These are phyloP conservation scores for Biscogniauxia mediterranea DNA, from an alignment of 2,329 filamentous ascomycete genomes.

Conservation along the genomic window DNA sequence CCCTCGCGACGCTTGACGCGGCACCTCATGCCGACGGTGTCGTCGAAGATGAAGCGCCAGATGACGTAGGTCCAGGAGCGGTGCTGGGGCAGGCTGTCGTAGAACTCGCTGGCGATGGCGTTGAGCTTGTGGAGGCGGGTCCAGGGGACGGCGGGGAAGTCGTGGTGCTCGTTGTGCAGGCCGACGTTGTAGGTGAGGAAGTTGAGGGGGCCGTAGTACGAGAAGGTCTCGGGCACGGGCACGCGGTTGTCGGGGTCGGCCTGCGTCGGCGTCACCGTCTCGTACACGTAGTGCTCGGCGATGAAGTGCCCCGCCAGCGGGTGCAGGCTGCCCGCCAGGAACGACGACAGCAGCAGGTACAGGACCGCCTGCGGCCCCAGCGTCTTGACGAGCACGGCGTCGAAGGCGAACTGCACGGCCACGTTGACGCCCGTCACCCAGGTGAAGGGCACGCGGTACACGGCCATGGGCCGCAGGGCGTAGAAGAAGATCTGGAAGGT, in stretches of 20 bases:
- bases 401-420: conserved; percentile 71
- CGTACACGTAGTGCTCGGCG: conserved; percentile 90
- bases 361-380: conserved; percentile 65
- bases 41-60: conserved; percentile 93
- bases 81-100: conserved; percentile 81
- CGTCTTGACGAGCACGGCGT: conserved; percentile 63
- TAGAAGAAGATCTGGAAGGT: conserved; percentile 99
- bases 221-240: conserved; percentile 88
- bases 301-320: conserved; percentile 98
- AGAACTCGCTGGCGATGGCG: conserved; percentile 84
- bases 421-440: conserved; percentile 83
- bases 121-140: conserved; percentile 77
- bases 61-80: conserved; percentile 90
- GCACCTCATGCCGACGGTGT: conserved; percentile 84
- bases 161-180: conserved; percentile 97
- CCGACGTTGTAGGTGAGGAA: conserved; percentile 95
- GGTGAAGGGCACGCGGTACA: conserved; percentile 87
- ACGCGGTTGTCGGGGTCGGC: conserved; percentile 58
- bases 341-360: conserved; percentile 86
- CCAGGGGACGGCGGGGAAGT: conserved; percentile 97
- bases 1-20: conserved; percentile 90
- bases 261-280: conserved; percentile 56
- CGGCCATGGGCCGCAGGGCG: conserved; percentile 89
- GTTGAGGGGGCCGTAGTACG: conserved; percentile 93
- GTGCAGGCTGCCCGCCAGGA: conserved; percentile 90